Base-by-base conservation (phyloP, 352 stramenopile genomes). In the Lagenidium giganteum region DNA sequence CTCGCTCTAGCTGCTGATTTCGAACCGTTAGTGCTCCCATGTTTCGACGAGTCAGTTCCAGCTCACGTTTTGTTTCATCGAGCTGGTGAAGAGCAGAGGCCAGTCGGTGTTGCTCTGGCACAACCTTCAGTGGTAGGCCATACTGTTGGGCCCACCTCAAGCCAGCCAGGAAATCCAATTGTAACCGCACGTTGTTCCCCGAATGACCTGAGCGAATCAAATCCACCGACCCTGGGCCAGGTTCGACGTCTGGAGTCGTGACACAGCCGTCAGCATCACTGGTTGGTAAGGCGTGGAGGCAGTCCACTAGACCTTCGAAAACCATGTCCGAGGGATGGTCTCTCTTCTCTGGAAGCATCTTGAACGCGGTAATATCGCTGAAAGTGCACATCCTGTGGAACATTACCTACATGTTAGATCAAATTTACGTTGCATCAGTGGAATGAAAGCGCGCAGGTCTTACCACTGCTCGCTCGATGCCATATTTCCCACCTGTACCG, bases 401-500 rank as follows among this genome's bases (percentile, higher is more conserved):
- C 4, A 22, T 22, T 16, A 49, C 17, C 16, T 27, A 8, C 5
- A 41, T 32, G n/a, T 16, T 45, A 18, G 21, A 52, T 45, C 44
- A 26, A 37, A 18, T 22, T 45, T 2, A 22, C 44, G 18, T 45
- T 17, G 26, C 21, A 17, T 21, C 43, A 25, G 33, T n/a, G n/a
- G n/a, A n/a, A n/a, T n/a, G 16, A 36, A 45, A 52, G 12, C 8
- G 11, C 21, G 12, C 13, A 32, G n/a, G 3, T 33, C 44, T 18
- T 28, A 52, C 44, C 34, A 20, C 20, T 52, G 44, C 20, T 45
- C 25, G 3, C 21, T 12, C 7, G 26, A 22, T 8, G 44, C 34
- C 7, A 5, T 12, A n/a, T 52, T 32, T 39, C 39, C 34, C 34
- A 52, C 41, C 35, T 25, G 21, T 17, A 52, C 28, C 18, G 44